phyloP scores from a whole-genome alignment of 2,329 filamentous ascomycete genomes.

The Xylariaceae sp. region DNA sequence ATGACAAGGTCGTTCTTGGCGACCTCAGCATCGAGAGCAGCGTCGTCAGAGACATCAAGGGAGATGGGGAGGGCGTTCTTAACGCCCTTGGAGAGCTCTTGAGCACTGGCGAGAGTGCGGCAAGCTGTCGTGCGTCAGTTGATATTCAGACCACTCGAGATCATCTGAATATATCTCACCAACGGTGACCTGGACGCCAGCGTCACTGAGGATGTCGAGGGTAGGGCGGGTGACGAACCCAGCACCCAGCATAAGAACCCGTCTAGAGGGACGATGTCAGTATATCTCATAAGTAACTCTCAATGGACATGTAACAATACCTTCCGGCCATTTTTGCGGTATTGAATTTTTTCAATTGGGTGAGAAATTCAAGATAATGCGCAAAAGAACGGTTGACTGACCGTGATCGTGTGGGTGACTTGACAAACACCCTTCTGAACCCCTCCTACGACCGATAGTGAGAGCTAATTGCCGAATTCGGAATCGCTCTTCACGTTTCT shows the following conservation, averaged over 20 bases:
- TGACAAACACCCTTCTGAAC: background rate
- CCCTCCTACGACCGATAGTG: conserved; percentile 3
- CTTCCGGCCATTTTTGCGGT: conserved; percentile 10
- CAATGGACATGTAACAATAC: background rate
- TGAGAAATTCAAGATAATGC: background rate
- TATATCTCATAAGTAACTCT: background rate
- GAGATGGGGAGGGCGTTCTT: conserved; percentile 70
- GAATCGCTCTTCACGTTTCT: background rate
- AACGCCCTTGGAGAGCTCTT: conserved; percentile 68
- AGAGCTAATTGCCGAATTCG: conserved; percentile 16
- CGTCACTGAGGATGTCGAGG: conserved; percentile 56
- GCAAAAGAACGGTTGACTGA: background rate
- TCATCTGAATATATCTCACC: conserved; percentile 40
- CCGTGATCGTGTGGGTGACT: background rate
- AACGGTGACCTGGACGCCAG: conserved; percentile 60
- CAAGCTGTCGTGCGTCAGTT: conserved; percentile 54
- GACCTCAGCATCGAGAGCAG: conserved; percentile 74
- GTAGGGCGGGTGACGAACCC: conserved; percentile 49
- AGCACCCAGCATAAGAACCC: conserved; percentile 45
- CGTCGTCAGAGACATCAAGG: conserved; percentile 73
- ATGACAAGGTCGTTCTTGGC: conserved; percentile 75
- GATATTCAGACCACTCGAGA: background rate
- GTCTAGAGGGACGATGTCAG: conserved; percentile 11
- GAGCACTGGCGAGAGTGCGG: conserved; percentile 70
- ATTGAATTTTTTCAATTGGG: background rate